Base-by-base conservation (phyloP, 2,329 filamentous ascomycete genomes). In the Beauveria scarabaeidicola region DNA sequence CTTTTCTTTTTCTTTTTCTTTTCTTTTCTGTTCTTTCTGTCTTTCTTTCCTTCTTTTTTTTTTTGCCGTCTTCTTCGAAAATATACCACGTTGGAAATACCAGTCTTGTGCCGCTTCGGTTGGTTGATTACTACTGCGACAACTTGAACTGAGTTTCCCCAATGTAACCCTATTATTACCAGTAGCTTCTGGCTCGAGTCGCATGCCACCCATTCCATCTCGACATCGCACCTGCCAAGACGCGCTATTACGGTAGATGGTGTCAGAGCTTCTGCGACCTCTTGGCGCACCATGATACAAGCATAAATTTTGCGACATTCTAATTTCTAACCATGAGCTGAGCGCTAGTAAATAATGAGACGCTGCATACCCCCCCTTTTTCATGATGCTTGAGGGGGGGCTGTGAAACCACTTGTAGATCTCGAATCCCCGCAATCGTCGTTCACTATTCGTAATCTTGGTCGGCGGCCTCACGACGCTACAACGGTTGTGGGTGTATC, bases 201-300 rank as follows among this genome's bases (percentile, higher is more conserved):
- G 27, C 36, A n/a, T 27, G 25, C 19, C 25, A n/a, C 27, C 13
- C 17, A 21, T 3, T 38, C n/a, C 17, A 40, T 48, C 43, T 56
- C 27, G 29, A 32, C 43, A 48, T 56, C 43, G 48, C 40, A 56
- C 32, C 41, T 47, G 53, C 53, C 53, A 48, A 56, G 53, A 40
- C 53, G 19, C 53, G 44, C 43, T 48, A 38, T 38, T 48, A 56
- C 53, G 29, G 29, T 47, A 23, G 19, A 13, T 25, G 17, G 47
- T 27, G 23, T 47, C 44, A 11, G 23, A 47, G 23, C 44, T 47
- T 27, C 23, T 51, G 27, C 47, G 9, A 51, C 47, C 17, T 36
- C 47, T 51, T 51, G 47, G 27, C 47, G 27, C 27, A 29, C 47
- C 10, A 23, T 44, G 40, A 47, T 21, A 48, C 43, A 56, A 56